Evolutionary conservation across 352 stramenopile genomes (phyloP).

Genomic region (Globisporangium paddicum): DNA sequence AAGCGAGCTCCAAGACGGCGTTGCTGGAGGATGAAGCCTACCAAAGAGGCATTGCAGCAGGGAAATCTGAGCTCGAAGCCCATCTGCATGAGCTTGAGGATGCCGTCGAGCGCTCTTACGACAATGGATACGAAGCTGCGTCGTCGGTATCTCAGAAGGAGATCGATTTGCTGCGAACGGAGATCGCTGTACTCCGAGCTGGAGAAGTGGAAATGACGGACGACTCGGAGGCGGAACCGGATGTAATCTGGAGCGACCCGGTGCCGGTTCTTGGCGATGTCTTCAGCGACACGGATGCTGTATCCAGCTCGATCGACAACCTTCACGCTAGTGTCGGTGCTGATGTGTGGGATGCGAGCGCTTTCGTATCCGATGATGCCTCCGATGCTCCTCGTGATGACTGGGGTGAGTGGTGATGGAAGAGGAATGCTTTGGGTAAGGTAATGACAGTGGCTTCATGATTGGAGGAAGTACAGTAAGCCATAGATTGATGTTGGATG

Average conservation of each 20-base stretch:
- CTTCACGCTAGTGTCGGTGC: background rate
- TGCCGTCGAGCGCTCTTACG: slow-evolving; percentile 1
- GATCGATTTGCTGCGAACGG: slow-evolving; percentile 20
- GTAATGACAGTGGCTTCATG: background rate
- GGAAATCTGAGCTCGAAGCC: slow-evolving; percentile 6
- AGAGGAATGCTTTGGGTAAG: background rate
- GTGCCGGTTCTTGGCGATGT: slow-evolving; percentile 14
- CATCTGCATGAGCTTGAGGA: slow-evolving; percentile 1
- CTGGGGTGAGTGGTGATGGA: slow-evolving; percentile 14
- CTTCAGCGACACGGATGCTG: slow-evolving; percentile 13
- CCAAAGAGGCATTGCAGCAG: slow-evolving; percentile 1
- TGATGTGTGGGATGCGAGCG: slow-evolving; percentile 2
- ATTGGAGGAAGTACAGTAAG: background rate
- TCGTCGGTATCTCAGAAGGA: slow-evolving; percentile 14
- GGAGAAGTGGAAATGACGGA: slow-evolving; percentile 4
- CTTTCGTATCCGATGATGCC: slow-evolving; percentile 7
- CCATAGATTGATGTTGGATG: background rate
- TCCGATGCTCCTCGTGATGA: slow-evolving; percentile 11
- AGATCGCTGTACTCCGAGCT: slow-evolving; percentile 16
- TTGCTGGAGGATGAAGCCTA: background rate
- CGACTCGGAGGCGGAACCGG: slow-evolving; percentile 8
- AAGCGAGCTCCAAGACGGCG: background rate
- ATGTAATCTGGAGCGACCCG: slow-evolving; percentile 13
- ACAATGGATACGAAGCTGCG: slow-evolving; percentile 3
- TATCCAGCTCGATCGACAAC: slow-evolving; percentile 14